Base-by-base conservation (phyloP, 495 filamentous ascomycete genomes). In the Copromyces sp. region DNA sequence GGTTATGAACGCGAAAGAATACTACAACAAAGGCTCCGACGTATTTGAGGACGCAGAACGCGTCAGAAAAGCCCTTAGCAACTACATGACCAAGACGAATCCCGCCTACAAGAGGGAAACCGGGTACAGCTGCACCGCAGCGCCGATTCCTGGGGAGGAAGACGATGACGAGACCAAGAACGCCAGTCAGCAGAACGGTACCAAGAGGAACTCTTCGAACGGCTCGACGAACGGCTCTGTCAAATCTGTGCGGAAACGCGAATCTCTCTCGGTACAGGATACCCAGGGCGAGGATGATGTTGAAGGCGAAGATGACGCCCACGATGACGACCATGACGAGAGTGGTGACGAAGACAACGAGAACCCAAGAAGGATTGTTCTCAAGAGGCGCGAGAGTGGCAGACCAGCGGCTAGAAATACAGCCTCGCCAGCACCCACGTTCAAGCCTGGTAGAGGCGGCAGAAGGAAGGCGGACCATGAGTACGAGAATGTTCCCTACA, bases 21-120 rank as follows among this genome's bases (percentile, higher is more conserved):
- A 85, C 80, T 92, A 93, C 75, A 84, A 88, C 69, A 89, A 87
- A 76, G 83, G 82, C 29, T 90, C 90, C 3, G 81, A 88, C 44
- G 81, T 91, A 38, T 93, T 89, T 77, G 88, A 90, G 6, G 92
- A 94, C 78, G 91, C 92, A 1, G 92, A 94, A 76, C 87, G 91
- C 37, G 84, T 94, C 39, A 85, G 92, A 16, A 94, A 94, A 79
- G 86, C 89, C 29, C 83, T 92, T 20, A 92, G 88, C 78, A 92
- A 90, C 77, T 90, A 86, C 75, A 94, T 94, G 92, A 86, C 86
- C 65, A 89, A 89, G 77, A 84, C 87, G 74, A 94, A 94, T 73
- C 92, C 92, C 37, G 90, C 89, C 9, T 93, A 93, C 79, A 87
- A 85, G 70, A 79, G 85, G 20, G 84, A 84, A 11, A 61, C 71